A percentile compares a stretch with the other conserved stretches of the same genome.
Evolutionary conservation across 345 rosid species (phyloP).

Genomic region (Ceriops zippeliana): DNA sequence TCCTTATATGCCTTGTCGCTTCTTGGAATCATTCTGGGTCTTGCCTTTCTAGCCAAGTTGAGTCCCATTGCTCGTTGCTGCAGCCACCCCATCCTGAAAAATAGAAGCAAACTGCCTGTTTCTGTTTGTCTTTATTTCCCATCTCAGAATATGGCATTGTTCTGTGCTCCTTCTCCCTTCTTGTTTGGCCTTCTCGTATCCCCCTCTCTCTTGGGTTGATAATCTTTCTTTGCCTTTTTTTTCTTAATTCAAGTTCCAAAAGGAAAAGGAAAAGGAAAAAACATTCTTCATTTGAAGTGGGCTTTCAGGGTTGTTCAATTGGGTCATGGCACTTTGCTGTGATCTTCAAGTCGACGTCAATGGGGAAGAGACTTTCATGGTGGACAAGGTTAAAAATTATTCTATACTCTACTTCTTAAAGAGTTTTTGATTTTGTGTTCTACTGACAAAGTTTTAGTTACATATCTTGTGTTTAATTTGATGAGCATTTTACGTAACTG

Average conservation of each 20-base stretch:
- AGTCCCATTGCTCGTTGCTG: conserved; percentile 11
- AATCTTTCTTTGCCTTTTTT: not conserved
- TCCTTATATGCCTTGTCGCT: conserved; percentile 30
- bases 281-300: conserved; percentile 32
- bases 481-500: not conserved
- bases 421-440: not conserved
- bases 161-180: not conserved
- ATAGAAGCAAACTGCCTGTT: conserved; percentile 31
- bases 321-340: conserved; percentile 68
- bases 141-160: not conserved
- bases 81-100: conserved; percentile 25
- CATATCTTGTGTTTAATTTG: not conserved
- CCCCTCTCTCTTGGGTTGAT: conserved; percentile 22
- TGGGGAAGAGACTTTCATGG: conserved; percentile 79
- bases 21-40: conserved; percentile 9
- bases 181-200: not conserved
- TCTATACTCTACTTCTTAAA: not conserved
- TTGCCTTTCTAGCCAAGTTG: conserved; percentile 20
- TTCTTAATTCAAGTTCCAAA: not conserved
- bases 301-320: conserved; percentile 20
- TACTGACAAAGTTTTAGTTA: not conserved
- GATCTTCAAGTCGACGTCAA: conserved; percentile 92
- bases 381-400: conserved; percentile 55
- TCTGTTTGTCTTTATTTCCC: conserved; percentile 45
- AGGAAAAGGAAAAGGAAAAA: not conserved